Evolutionary conservation across 805 yeast species (phyloP).

Genomic region (Teunomyces lycoperdinae): DNA sequence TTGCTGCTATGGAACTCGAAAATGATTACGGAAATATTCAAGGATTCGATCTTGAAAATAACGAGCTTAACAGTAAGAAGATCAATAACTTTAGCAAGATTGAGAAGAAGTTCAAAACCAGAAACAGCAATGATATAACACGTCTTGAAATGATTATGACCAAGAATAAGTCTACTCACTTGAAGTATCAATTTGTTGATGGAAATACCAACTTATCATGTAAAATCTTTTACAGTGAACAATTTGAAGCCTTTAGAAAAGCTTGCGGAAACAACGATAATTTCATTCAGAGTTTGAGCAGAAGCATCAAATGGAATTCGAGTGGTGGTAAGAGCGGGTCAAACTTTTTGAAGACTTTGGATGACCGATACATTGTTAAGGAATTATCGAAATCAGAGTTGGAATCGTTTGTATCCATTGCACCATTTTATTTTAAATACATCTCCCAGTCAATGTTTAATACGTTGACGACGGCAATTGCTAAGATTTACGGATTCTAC

Average conservation of each 20-base stretch:
- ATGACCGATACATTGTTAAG: slow-evolving; percentile 84
- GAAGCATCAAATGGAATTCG: slow-evolving; percentile 95
- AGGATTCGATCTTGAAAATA: slow-evolving; percentile 21
- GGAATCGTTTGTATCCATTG: slow-evolving; percentile 91
- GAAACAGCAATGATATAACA: slow-evolving; percentile 19
- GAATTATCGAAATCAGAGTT: slow-evolving; percentile 84
- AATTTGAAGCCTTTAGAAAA: slow-evolving; percentile 88
- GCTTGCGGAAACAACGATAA: slow-evolving; percentile 75
- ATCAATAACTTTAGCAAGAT: slow-evolving; percentile 36
- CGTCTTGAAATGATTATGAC: slow-evolving; percentile 67
- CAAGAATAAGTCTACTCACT: slow-evolving; percentile 82
- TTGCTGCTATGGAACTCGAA: slow-evolving; percentile 36
- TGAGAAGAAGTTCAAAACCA: slow-evolving; percentile 39
- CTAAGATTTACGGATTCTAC: slow-evolving; percentile 93
- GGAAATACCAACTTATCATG: slow-evolving; percentile 79
- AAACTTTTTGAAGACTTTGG: slow-evolving; percentile 86
- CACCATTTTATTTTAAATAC: slow-evolving; percentile 94
- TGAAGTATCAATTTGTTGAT: slow-evolving; percentile 88
- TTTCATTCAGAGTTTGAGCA: slow-evolving; percentile 83
- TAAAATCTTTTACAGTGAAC: slow-evolving; percentile 92
- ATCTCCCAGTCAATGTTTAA: slow-evolving; percentile 94
- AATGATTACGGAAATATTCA: slow-evolving; percentile 11
- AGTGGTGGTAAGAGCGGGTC: slow-evolving; percentile 97
- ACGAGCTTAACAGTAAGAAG: slow-evolving; percentile 32
- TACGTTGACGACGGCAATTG: slow-evolving; percentile 90